phyloP scores from a whole-genome alignment of 2,329 filamentous ascomycete species.

The Fusarium foetens region DNA sequence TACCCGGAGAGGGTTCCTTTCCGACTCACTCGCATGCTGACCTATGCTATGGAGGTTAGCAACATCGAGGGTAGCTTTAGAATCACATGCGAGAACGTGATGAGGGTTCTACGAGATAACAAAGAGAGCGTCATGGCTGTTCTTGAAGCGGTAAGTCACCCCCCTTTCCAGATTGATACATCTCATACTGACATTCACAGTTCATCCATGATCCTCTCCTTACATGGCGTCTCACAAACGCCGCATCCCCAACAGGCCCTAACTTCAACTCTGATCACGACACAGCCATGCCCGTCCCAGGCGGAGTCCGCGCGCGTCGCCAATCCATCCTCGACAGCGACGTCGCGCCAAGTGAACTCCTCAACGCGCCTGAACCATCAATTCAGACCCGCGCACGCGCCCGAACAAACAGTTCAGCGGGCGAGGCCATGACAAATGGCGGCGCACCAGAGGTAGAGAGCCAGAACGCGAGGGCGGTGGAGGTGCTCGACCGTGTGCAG shows the following conservation, averaged over 20 bases:
- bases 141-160: constrained; percentile 84
- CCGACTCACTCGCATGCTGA: constrained; percentile 97
- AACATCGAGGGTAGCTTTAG: constrained; percentile 99
- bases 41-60: constrained; percentile 99
- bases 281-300: constrained; percentile 59
- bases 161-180: neutral
- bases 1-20: constrained; percentile 98
- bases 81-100: constrained; percentile 97
- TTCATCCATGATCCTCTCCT: constrained; percentile 99
- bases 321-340: constrained; percentile 76
- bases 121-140: constrained; percentile 99
- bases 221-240: constrained; percentile 87
- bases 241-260: constrained; percentile 70
- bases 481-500: constrained; percentile 90
- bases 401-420: constrained; percentile 68
- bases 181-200: constrained; percentile 54
- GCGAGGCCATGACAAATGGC: constrained; percentile 51
- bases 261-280: constrained; percentile 73
- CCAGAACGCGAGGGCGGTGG: constrained; percentile 91
- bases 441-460: constrained; percentile 71
- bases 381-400: constrained; percentile 63
- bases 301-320: constrained; percentile 66
- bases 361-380: constrained; percentile 60
- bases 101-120: constrained; percentile 95
- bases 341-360: constrained; percentile 67